These are phyloP conservation scores for Microbotryomycetes sp. DNA, from an alignment of 1,284 basidiomycete species.

Conservation along the genomic window DNA sequence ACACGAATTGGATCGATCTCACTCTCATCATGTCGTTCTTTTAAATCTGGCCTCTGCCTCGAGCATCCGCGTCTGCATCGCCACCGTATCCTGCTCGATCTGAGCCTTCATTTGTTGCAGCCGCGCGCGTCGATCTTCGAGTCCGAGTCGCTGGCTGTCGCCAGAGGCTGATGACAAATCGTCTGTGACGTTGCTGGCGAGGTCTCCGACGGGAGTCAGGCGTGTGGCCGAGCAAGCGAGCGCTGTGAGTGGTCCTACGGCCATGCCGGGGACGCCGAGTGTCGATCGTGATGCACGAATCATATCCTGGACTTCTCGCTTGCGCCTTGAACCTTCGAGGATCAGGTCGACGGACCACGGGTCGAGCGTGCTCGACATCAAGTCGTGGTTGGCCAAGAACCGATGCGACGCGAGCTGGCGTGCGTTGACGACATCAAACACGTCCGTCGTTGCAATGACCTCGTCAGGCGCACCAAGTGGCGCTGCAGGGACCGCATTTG, in stretches of 20 bases:
- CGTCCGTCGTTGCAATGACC: conserved; percentile 1
- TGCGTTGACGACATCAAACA: conserved; percentile 22
- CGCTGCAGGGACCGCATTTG: background rate
- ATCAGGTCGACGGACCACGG: background rate
- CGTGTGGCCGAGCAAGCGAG: background rate
- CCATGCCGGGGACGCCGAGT: background rate
- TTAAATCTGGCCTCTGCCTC: background rate
- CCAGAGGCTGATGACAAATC: too few species aligned
- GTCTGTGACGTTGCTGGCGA: background rate
- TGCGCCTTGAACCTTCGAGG: background rate
- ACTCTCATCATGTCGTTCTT: background rate
- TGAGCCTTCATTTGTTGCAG: background rate
- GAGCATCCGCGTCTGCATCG: background rate
- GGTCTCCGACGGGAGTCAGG: background rate
- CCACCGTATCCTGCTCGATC: background rate
- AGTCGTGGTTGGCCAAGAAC: conserved; percentile 13
- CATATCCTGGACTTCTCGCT: background rate
- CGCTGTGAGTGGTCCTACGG: background rate
- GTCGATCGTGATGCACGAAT: background rate
- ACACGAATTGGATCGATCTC: background rate
- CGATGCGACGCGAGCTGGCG: conserved; percentile 20
- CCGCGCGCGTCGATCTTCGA: background rate
- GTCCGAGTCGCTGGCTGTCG: background rate
- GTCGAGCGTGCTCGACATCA: conserved; percentile 8
- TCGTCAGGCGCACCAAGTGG: background rate